Evolutionary conservation across 2,329 filamentous ascomycete genomes (phyloP).

Genomic region (Colletotrichum theobromicola): DNA sequence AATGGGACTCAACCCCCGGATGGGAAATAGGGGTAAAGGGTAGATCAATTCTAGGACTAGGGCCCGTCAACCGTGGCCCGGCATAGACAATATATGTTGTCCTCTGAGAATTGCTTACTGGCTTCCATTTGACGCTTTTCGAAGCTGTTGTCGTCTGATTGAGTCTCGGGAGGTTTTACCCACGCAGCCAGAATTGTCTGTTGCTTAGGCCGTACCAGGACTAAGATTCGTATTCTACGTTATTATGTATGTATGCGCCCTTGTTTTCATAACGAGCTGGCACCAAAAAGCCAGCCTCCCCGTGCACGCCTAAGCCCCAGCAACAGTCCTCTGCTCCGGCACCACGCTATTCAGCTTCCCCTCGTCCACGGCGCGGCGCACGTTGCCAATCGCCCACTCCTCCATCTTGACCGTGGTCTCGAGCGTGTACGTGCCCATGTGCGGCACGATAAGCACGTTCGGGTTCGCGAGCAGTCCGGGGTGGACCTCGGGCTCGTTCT

Average conservation of each 20-base stretch:
- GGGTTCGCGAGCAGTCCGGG: constrained; percentile 73
- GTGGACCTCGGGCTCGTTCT: constrained; percentile 80
- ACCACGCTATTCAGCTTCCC: constrained; percentile 72
- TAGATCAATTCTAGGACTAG: constrained; percentile 15
- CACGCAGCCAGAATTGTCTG: no score
- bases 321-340: constrained; percentile 65
- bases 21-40: constrained; percentile 2
- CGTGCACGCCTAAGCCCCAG: background rate
- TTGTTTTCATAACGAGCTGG: background rate
- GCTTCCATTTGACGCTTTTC: background rate
- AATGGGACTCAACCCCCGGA: constrained; percentile 20
- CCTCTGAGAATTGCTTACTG: background rate
- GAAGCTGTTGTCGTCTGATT: background rate
- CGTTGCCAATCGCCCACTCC: constrained; percentile 75
- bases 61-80: constrained; percentile 51
- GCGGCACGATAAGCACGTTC: constrained; percentile 77
- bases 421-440: constrained; percentile 85
- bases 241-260: background rate
- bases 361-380: constrained; percentile 64
- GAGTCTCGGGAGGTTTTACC: no score
- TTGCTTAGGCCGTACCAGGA: background rate
- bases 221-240: background rate
- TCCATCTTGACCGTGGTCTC: constrained; percentile 75
- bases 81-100: constrained; percentile 16
- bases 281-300: background rate